Evolutionary conservation across 495 filamentous ascomycete genomes (phyloP).

Genomic region (Talaromyces ruber): DNA sequence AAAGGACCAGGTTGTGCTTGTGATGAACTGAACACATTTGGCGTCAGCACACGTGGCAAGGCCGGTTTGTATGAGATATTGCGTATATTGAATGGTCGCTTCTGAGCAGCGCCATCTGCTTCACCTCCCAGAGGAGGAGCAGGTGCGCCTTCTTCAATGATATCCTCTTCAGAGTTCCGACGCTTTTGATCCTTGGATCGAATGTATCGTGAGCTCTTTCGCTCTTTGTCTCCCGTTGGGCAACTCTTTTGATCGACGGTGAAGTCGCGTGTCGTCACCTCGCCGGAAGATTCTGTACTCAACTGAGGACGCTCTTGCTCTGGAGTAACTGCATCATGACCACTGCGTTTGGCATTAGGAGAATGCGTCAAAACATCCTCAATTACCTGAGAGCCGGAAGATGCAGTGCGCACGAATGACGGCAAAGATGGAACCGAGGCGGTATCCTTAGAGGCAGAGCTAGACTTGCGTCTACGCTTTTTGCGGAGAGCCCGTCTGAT

Average conservation of each 20-base stretch:
- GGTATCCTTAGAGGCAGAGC: slow-evolving; percentile 57
- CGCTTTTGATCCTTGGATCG: background rate
- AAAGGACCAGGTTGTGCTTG: slow-evolving; percentile 5
- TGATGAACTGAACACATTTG: slow-evolving; percentile 54
- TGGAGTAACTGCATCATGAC: background rate
- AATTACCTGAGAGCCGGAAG: slow-evolving; percentile 4
- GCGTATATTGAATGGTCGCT: slow-evolving; percentile 35
- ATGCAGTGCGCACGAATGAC: slow-evolving; percentile 5
- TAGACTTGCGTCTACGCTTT: slow-evolving; percentile 63
- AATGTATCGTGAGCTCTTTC: slow-evolving; percentile 7
- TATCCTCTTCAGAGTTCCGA: slow-evolving; percentile 9
- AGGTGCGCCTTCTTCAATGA: slow-evolving; percentile 9
- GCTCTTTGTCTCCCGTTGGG: background rate
- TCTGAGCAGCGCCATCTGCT: slow-evolving; percentile 12
- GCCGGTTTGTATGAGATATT: slow-evolving; percentile 38
- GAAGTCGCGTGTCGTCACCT: slow-evolving; percentile 2
- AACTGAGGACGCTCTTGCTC: background rate
- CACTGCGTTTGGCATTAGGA: background rate
- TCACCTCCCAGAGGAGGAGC: slow-evolving; percentile 12
- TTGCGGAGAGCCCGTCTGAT: slow-evolving; percentile 64
- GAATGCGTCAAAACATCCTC: background rate
- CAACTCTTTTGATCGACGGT: background rate
- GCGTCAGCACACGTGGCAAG: slow-evolving; percentile 53
- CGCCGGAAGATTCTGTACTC: background rate
- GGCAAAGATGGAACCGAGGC: slow-evolving; percentile 17